These are phyloP conservation scores for Lentinus brumalis DNA, from an alignment of 768 basidiomycete genomes.

Conservation along the genomic window DNA sequence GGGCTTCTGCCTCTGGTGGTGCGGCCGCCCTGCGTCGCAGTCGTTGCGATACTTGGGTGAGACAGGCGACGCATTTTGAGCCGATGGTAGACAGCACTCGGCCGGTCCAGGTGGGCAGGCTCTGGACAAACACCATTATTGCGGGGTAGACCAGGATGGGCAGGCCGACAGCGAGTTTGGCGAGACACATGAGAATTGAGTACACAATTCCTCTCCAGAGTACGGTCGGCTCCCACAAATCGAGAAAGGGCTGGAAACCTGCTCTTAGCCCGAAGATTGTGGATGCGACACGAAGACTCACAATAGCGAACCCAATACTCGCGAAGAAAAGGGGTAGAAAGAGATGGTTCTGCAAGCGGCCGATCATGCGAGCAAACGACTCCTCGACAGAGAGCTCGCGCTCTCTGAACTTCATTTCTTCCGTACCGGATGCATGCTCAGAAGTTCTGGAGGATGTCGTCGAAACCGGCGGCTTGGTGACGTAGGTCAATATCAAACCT, in stretches of 20 bases:
- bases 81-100: not conserved
- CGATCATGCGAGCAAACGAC: slow-evolving; percentile 26
- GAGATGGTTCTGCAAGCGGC: slow-evolving; percentile 38
- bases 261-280: not conserved
- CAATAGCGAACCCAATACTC: slow-evolving; percentile 55
- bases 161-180: slow-evolving; percentile 51
- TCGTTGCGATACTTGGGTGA: too few relatives aligned
- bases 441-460: not conserved
- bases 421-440: not conserved
- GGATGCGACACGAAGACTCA: slow-evolving; percentile 3
- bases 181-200: slow-evolving; percentile 56
- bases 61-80: not conserved
- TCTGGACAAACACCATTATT: not conserved
- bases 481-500: slow-evolving; percentile 48
- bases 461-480: slow-evolving; percentile 26
- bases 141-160: slow-evolving; percentile 40
- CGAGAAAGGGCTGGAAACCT: slow-evolving; percentile 23
- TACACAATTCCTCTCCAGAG: slow-evolving; percentile 62
- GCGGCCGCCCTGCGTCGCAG: too few relatives aligned
- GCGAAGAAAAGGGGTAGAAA: slow-evolving; percentile 69
- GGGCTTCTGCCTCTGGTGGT: too few relatives aligned
- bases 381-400: slow-evolving; percentile 22
- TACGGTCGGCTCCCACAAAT: slow-evolving; percentile 27
- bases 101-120: not conserved
- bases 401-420: not conserved